Evolutionary conservation across 495 filamentous ascomycete genomes (phyloP).

Genomic region (Penicillium canariense): DNA sequence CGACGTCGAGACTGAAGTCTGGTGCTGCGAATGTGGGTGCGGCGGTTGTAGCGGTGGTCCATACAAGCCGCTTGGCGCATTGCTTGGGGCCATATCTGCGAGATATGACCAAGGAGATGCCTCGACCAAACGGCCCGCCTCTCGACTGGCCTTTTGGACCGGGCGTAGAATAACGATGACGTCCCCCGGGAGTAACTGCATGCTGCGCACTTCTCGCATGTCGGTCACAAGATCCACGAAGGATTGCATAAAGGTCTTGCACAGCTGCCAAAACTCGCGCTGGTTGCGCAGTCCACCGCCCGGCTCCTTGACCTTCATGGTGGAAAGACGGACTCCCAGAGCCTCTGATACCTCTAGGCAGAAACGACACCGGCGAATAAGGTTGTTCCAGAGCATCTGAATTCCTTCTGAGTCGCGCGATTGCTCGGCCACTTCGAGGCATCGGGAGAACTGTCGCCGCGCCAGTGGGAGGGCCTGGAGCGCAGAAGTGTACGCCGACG

Average conservation of each 20-base stretch:
- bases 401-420: constrained; percentile 49
- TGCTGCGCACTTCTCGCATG: constrained; percentile 64
- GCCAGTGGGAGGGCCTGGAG: constrained; percentile 64
- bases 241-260: constrained; percentile 71
- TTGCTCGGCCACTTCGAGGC: constrained; percentile 45
- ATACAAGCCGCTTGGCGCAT: constrained; percentile 34
- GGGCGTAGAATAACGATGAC: constrained; percentile 70
- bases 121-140: constrained; percentile 70
- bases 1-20: constrained; percentile 33
- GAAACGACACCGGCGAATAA: constrained; percentile 62
- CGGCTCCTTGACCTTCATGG: constrained; percentile 80
- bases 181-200: constrained; percentile 63
- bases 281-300: constrained; percentile 66
- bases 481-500: constrained; percentile 62
- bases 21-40: constrained; percentile 35
- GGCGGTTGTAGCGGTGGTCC: constrained; percentile 39
- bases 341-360: constrained; percentile 63
- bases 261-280: constrained; percentile 77
- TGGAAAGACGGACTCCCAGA: constrained; percentile 67
- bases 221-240: constrained; percentile 71
- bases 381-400: constrained; percentile 63
- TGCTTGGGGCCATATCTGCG: constrained; percentile 36
- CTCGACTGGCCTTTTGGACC: constrained; percentile 71
- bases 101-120: constrained; percentile 71
- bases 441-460: constrained; percentile 57